These are phyloP conservation scores for Calonectria hongkongensis DNA, from an alignment of 2,329 filamentous ascomycete species.

Conservation along the genomic window DNA sequence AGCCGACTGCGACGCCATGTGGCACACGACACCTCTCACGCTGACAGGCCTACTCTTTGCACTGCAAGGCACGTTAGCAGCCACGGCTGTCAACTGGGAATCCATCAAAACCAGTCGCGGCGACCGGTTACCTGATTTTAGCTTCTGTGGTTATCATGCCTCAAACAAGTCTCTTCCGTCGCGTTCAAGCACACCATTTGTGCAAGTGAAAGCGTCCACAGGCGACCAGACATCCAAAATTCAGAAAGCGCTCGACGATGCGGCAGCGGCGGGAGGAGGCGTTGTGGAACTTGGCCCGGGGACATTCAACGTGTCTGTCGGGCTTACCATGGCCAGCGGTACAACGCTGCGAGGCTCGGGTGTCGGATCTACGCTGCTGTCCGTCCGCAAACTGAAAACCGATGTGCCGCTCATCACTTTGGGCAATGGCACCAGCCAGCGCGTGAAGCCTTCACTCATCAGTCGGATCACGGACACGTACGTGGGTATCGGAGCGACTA, in stretches of 20 bases:
- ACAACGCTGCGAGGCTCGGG: slow-evolving; percentile 37
- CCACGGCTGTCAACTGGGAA: not conserved
- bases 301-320: slow-evolving; percentile 38
- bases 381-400: not conserved
- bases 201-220: slow-evolving; percentile 15
- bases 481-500: slow-evolving; percentile 41
- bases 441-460: slow-evolving; percentile 16
- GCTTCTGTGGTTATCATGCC: slow-evolving; percentile 47
- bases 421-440: slow-evolving; percentile 18
- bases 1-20: not conserved
- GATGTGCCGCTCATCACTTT: slow-evolving; percentile 43
- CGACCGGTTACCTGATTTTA: slow-evolving; percentile 49
- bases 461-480: slow-evolving; percentile 45
- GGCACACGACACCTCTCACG: not conserved
- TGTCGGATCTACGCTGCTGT: slow-evolving; percentile 20
- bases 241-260: slow-evolving; percentile 45
- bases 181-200: not conserved
- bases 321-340: slow-evolving; percentile 31
- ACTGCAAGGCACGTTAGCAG: not conserved
- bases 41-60: not conserved
- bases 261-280: slow-evolving; percentile 38
- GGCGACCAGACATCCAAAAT: slow-evolving; percentile 38
- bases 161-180: slow-evolving; percentile 44
- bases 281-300: slow-evolving; percentile 41
- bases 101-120: slow-evolving; percentile 28